Percentiles rank a stretch among this genome's conserved stretches.
phyloP scores from a whole-genome alignment of 495 filamentous ascomycete species.

The Neurospora cerealis region DNA sequence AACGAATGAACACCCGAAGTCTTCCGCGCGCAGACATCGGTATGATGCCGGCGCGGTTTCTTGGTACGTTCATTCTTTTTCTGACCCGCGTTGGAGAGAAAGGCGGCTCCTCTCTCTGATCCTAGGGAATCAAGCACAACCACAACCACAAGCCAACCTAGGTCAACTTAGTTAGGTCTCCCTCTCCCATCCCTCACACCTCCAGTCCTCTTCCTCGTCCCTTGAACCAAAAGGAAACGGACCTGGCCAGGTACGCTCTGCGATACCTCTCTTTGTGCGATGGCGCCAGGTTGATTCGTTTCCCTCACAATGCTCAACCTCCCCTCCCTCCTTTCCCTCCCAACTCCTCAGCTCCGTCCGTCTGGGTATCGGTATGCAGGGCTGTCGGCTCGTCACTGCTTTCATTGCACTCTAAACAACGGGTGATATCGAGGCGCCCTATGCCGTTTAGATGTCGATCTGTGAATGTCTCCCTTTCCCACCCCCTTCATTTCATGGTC shows the following conservation, averaged over 20 bases:
- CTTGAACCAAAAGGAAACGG: slow-evolving; percentile 4
- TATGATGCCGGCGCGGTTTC: neutral
- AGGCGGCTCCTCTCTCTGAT: neutral
- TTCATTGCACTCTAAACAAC: slow-evolving; percentile 31
- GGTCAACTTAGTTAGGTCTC: neutral
- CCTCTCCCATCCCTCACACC: neutral
- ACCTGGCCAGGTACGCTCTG: neutral
- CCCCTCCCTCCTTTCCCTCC: neutral
- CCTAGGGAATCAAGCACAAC: neutral
- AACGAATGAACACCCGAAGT: neutral
- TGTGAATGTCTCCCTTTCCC: slow-evolving; percentile 7
- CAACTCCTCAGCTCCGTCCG: slow-evolving; percentile 5
- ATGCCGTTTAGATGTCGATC: neutral
- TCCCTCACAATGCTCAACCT: slow-evolving; percentile 8
- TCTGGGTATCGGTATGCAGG: neutral
- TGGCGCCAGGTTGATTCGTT: neutral
- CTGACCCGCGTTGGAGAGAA: neutral
- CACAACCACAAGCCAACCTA: neutral
- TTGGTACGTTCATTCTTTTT: neutral
- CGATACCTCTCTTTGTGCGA: neutral
- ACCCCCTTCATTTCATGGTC: neutral
- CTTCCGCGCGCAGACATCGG: neutral
- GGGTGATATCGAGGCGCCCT: neutral
- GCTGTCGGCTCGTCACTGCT: slow-evolving; percentile 12
- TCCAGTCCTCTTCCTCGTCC: neutral